Evolutionary conservation across 805 yeast genomes (phyloP).

Genomic region (Naumovozyma baii): DNA sequence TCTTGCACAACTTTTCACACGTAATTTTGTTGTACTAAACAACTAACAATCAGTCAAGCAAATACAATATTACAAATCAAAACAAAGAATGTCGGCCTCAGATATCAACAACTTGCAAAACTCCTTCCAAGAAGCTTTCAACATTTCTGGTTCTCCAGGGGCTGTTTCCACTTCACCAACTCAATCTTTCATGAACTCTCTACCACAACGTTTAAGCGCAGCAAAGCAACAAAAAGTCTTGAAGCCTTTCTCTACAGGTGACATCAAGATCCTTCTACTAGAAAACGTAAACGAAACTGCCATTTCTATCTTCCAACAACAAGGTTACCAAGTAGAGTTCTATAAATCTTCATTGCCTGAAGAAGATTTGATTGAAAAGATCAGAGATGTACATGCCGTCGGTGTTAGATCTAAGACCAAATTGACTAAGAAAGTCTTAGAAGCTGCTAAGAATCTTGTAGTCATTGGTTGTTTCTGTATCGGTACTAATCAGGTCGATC

Average conservation of each 20-base stretch:
- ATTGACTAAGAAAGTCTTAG: conserved; percentile 66
- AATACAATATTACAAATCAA: not conserved
- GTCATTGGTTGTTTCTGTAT: conserved; percentile 97
- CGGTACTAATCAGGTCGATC: conserved; percentile 96
- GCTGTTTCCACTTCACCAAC: conserved; percentile 80
- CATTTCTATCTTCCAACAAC: conserved; percentile 67
- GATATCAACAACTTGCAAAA: conserved; percentile 48
- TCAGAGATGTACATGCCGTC: conserved; percentile 87
- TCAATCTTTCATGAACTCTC: conserved; percentile 49
- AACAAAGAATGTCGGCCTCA: conserved; percentile 51
- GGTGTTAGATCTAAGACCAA: conserved; percentile 97
- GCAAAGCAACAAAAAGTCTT: conserved; percentile 54
- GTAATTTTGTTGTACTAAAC: not conserved
- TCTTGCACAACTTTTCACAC: too few relatives aligned
- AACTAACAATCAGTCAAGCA: too few relatives aligned
- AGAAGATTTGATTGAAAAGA: conserved; percentile 89
- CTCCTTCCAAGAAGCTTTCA: conserved; percentile 46
- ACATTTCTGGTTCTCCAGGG: conserved; percentile 47
- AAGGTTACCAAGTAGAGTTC: conserved; percentile 96
- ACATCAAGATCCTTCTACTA: conserved; percentile 78
- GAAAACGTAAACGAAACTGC: conserved; percentile 95
- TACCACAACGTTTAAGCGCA: conserved; percentile 37
- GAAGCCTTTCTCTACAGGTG: conserved; percentile 93
- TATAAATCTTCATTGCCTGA: conserved; percentile 82
- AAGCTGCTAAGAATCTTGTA: conserved; percentile 81